A percentile compares a stretch with the other conserved stretches of the same genome.
phyloP scores from a whole-genome alignment of 306 rosid genomes.

The Pterocarpus macrocarpus region DNA sequence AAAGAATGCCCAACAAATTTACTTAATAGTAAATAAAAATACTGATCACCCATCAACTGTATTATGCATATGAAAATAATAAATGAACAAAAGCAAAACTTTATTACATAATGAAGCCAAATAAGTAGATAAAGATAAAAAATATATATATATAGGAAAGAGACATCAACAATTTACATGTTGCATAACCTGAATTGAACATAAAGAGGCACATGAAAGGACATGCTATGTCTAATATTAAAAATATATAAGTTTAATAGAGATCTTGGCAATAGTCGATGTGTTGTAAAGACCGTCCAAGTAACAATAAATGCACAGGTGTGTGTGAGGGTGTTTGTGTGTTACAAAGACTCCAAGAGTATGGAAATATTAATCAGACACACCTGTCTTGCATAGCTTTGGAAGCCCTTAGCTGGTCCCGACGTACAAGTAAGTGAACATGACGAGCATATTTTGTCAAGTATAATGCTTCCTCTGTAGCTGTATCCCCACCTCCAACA shows the following conservation, averaged over 20 bases:
- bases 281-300: slow-evolving; percentile 1
- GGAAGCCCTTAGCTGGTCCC: slow-evolving; percentile 90
- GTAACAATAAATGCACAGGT: background rate
- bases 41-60: slow-evolving; percentile 16
- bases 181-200: slow-evolving; percentile 25
- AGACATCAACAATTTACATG: background rate
- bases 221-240: slow-evolving; percentile 4
- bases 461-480: slow-evolving; percentile 93
- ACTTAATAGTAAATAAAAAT: background rate
- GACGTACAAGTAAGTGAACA: slow-evolving; percentile 89
- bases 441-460: slow-evolving; percentile 93
- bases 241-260: slow-evolving; percentile 15
- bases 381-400: slow-evolving; percentile 99
- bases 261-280: slow-evolving; percentile 6
- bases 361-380: slow-evolving; percentile 49
- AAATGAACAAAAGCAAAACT: slow-evolving; percentile 15
- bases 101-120: slow-evolving; percentile 20
- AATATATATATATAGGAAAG: background rate
- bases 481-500: slow-evolving; percentile 97
- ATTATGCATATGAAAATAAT: slow-evolving; percentile 12
- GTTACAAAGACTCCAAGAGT: slow-evolving; percentile 32
- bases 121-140: background rate
- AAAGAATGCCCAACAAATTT: slow-evolving; percentile 21
- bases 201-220: background rate
- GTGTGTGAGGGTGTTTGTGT: background rate